A percentile compares a stretch with the other conserved stretches of the same genome.
These are phyloP conservation scores for Diaporthe velutina DNA, from an alignment of 2,329 filamentous ascomycete genomes.

Conservation along the genomic window DNA sequence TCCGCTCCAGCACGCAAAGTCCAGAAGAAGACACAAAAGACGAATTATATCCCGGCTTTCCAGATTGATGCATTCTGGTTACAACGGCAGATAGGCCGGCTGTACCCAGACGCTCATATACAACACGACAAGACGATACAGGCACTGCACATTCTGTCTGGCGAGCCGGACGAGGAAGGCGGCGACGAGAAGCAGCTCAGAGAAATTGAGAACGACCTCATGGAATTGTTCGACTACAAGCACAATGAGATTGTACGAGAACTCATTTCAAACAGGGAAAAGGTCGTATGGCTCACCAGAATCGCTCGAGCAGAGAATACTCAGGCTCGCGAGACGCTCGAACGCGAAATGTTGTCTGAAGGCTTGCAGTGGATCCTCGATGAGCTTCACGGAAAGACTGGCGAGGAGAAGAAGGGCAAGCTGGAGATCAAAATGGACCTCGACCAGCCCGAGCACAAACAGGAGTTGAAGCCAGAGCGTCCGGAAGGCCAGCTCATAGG, in stretches of 20 bases:
- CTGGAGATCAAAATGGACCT: conserved; percentile 97
- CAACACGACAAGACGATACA: conserved; percentile 93
- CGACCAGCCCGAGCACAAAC: conserved; percentile 73
- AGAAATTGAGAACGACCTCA: conserved; percentile 97
- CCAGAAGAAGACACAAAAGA: conserved; percentile 63
- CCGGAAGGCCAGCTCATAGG: conserved; percentile 80
- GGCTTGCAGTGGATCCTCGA: conserved; percentile 89
- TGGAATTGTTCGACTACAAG: conserved; percentile 98
- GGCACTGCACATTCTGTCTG: conserved; percentile 85
- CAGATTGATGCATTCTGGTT: conserved; percentile 99
- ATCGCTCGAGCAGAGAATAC: conserved; percentile 86
- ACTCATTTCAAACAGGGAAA: conserved; percentile 91
- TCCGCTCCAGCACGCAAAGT: conserved; percentile 66
- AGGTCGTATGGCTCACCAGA: conserved; percentile 94
- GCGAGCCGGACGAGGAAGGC: conserved; percentile 75
- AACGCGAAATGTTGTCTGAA: conserved; percentile 91
- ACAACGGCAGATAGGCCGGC: conserved; percentile 87
- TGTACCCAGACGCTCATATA: conserved; percentile 92
- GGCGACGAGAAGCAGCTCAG: conserved; percentile 88
- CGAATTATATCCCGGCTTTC: conserved; percentile 79
- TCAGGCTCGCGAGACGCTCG: conserved; percentile 80
- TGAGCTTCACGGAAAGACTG: conserved; percentile 83
- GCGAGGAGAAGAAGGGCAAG: conserved; percentile 72
- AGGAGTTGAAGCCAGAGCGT: conserved; percentile 65
- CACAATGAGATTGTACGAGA: conserved; percentile 93